A percentile compares a stretch with the other conserved stretches of the same genome.
These are phyloP conservation scores for Entomortierella beljakovae DNA, from an alignment of 192 early-diverging fungal species.

Conservation along the genomic window DNA sequence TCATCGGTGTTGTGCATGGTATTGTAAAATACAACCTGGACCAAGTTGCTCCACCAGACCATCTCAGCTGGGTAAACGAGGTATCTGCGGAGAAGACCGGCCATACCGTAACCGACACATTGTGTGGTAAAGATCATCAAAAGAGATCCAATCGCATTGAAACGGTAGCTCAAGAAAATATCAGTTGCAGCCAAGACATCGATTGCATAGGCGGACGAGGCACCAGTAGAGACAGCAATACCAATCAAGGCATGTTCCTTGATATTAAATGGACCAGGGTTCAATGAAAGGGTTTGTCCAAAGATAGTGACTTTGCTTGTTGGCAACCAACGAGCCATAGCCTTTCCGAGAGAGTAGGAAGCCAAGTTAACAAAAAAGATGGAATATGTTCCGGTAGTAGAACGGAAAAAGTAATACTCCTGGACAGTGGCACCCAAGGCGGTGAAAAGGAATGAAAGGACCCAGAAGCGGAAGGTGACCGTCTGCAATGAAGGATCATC, in stretches of 20 bases:
- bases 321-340: slow-evolving; percentile 27
- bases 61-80: slow-evolving; percentile 86
- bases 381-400: slow-evolving; percentile 25
- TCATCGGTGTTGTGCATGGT: slow-evolving; percentile 50
- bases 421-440: slow-evolving; percentile 43
- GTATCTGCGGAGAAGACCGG: slow-evolving; percentile 61
- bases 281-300: slow-evolving; percentile 16
- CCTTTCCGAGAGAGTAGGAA: slow-evolving; percentile 36
- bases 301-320: not conserved
- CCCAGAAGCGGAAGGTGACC: slow-evolving; percentile 62
- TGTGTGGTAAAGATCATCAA: slow-evolving; percentile 42
- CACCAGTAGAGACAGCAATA: slow-evolving; percentile 61
- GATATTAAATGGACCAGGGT: slow-evolving; percentile 65
- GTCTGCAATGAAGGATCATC: slow-evolving; percentile 57
- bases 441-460: slow-evolving; percentile 57
- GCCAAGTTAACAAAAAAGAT: slow-evolving; percentile 53
- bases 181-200: slow-evolving; percentile 32
- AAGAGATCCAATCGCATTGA: slow-evolving; percentile 13
- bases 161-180: slow-evolving; percentile 27
- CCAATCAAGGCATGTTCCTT: slow-evolving; percentile 78
- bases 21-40: slow-evolving; percentile 60
- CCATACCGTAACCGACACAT: slow-evolving; percentile 46
- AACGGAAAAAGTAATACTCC: slow-evolving; percentile 53
- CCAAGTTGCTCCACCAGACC: slow-evolving; percentile 87
- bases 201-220: slow-evolving; percentile 62